Base-by-base conservation (phyloP, 306 rosid species). In the Quillaja saponaria region DNA sequence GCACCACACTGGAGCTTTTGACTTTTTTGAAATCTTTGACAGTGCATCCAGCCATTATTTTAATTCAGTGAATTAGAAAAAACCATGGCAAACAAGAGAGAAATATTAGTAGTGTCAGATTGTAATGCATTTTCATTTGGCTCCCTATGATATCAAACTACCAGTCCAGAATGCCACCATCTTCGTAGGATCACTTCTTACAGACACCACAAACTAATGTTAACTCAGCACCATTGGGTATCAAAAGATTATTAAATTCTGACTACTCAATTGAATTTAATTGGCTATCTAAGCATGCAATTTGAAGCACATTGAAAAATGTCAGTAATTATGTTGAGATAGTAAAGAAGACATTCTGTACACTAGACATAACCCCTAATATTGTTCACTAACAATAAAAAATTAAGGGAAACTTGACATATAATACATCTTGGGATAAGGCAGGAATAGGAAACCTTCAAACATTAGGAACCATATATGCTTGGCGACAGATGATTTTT, bases 191-290 rank as follows among this genome's bases (percentile, higher is more conserved):
- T 34, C 15, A 47, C 50, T 41, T 12, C n/a, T n/a, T 50, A 13
- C 50, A 13, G 31, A 34, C 18, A 61, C 31, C 51, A 59, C 9
- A 47, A 47, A 42, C 34, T 7, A 33, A 16, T 10, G 12, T 42
- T 31, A 60, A 31, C 60, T 42, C 48, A 40, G 39, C 42, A 7
- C 59, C 53, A 55, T 63, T 10, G 63, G 25, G 42, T 15, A 21
- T 13, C 44, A 18, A 15, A 55, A 34, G 8, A 39, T 46, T 61
- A 38, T 56, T 35, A 67, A 56, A 16, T 55, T 16, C 48, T 44
- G 14, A 7, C 20, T 20, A 33, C 55, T 34, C 38, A 57, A n/a
- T 56, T 55, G 34, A 67, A 47, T 14, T 20, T 31, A 13, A 42
- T 12, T 20, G 18, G 18, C 47, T 16, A 16, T 15, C 10, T 46